A percentile compares a stretch with the other conserved stretches of the same genome.
These are phyloP conservation scores for Withania somnifera DNA, from an alignment of 305 asterid genomes.

Conservation along the genomic window DNA sequence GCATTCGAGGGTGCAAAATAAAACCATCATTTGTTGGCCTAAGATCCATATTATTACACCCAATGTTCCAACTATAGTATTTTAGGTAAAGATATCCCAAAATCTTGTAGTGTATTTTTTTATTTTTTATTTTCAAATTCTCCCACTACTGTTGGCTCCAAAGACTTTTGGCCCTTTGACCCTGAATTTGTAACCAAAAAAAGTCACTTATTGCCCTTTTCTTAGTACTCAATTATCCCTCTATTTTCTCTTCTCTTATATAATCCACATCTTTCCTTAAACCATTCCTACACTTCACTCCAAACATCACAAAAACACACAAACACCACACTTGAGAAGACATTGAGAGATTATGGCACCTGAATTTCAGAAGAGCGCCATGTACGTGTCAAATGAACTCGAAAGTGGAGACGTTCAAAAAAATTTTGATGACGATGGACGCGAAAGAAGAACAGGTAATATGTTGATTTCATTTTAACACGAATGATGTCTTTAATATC, in stretches of 20 bases:
- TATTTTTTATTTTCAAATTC: neutral
- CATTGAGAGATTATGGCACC: neutral
- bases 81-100: neutral
- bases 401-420: slow-evolving; percentile 22
- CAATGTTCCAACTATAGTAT: neutral
- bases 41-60: neutral
- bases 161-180: neutral
- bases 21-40: neutral
- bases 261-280: neutral
- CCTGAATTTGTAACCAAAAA: neutral
- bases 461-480: neutral
- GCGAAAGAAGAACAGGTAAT: slow-evolving; percentile 43
- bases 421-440: slow-evolving; percentile 51
- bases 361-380: slow-evolving; percentile 2
- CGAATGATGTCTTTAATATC: too few species aligned
- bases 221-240: neutral
- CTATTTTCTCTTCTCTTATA: neutral
- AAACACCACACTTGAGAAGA: neutral
- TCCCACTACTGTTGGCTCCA: slow-evolving; percentile 23
- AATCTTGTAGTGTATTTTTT: neutral
- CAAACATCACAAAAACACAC: neutral
- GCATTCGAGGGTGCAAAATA: slow-evolving; percentile 11
- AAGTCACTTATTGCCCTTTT: neutral
- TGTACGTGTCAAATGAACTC: slow-evolving; percentile 9
- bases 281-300: neutral